These are phyloP conservation scores for Rehmannia glutinosa DNA, from an alignment of 257 asterid species.

Conservation along the genomic window DNA sequence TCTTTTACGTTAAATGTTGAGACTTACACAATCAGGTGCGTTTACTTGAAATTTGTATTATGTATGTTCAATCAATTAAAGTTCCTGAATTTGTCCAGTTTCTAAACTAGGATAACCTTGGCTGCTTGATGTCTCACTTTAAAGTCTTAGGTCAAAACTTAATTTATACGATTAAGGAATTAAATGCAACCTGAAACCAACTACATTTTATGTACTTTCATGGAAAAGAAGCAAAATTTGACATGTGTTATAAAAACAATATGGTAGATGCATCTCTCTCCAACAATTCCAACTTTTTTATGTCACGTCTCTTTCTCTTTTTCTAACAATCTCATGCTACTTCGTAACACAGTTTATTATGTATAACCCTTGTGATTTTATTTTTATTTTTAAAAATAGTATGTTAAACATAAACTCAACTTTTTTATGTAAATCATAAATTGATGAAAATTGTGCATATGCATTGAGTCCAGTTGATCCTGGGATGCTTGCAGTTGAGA, in stretches of 20 bases:
- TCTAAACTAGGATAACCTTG: background rate
- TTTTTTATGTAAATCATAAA: background rate
- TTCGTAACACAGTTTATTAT: too few relatives aligned
- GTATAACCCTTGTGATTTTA: too few relatives aligned
- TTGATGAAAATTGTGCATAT: background rate
- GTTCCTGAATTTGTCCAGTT: background rate
- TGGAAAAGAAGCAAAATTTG: background rate
- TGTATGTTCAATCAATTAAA: background rate
- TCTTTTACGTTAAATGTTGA: background rate
- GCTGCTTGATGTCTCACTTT: too few relatives aligned
- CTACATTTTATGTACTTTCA: background rate
- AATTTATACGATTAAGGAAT: too few relatives aligned
- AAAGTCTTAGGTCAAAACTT: too few relatives aligned
- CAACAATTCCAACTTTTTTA: background rate
- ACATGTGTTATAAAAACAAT: background rate
- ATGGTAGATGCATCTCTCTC: background rate
- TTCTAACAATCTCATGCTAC: too few relatives aligned
- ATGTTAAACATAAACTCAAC: too few relatives aligned
- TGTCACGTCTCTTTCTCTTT: background rate
- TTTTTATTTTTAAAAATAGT: too few relatives aligned
- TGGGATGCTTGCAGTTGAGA: too few relatives aligned
- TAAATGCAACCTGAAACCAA: constrained; percentile 5
- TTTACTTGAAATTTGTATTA: background rate
- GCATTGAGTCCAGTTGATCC: too few relatives aligned
- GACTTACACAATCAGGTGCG: background rate